Conservation (phyloP, 2,329 filamentous ascomycete species). For the Rhynchosporium secalis region DNA sequence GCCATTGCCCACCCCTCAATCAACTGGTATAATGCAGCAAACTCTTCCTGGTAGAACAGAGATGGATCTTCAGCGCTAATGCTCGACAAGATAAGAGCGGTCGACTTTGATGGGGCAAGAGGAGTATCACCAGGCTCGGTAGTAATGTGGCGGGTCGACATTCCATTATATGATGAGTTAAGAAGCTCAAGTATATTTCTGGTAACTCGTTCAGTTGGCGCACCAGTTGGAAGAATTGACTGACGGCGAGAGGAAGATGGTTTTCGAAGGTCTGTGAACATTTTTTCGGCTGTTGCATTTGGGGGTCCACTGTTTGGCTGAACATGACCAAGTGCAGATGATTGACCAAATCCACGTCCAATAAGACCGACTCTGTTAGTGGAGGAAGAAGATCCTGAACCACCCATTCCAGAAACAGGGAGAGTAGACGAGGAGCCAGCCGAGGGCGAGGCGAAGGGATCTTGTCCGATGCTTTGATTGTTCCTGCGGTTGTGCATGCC, state of each 20-base stretch:
- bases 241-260: neutral
- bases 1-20: constrained; percentile 37
- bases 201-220: neutral
- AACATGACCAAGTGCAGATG: neutral
- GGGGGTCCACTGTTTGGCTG: neutral
- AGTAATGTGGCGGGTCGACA: constrained; percentile 2
- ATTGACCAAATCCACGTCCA: constrained; percentile 5
- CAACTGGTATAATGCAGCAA: constrained; percentile 28
- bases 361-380: neutral
- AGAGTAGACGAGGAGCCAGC: constrained; percentile 1
- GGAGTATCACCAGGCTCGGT: constrained; percentile 16
- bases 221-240: constrained; percentile 6
- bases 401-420: neutral
- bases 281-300: neutral
- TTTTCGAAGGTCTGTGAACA: neutral
- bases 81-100: constrained; percentile 20
- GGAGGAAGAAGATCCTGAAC: neutral
- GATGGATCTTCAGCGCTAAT: constrained; percentile 14
- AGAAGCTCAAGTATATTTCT: constrained; percentile 1
- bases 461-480: constrained; percentile 20
- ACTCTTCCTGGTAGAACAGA: constrained; percentile 20
- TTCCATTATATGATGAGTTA: neutral
- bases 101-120: constrained; percentile 9
- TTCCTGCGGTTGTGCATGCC: constrained; percentile 18
- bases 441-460: constrained; percentile 31